A percentile compares a stretch with the other conserved stretches of the same genome.
These are phyloP conservation scores for Paramecium octaurelia DNA, from an alignment of 73 alveolate genomes.

Conservation along the genomic window DNA sequence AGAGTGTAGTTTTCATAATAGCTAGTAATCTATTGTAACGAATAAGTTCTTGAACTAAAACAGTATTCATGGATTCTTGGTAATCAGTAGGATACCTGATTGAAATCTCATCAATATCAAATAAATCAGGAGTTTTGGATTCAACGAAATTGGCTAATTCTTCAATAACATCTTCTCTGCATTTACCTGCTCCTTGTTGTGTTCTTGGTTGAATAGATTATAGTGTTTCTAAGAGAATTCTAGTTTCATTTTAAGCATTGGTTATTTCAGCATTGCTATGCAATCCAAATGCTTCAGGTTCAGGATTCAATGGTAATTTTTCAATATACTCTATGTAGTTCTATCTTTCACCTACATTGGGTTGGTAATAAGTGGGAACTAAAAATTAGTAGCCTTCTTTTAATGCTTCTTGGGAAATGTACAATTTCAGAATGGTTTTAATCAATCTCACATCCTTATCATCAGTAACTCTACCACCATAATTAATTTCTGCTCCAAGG, in stretches of 20 bases:
- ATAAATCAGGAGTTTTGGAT: conserved; percentile 90
- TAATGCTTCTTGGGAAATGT: conserved; percentile 89
- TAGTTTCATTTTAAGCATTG: conserved; percentile 95
- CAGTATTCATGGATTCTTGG: conserved; percentile 98
- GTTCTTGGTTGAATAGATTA: conserved; percentile 95
- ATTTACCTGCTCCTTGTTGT: conserved; percentile 90
- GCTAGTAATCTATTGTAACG: conserved; percentile 90
- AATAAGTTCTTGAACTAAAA: conserved; percentile 93
- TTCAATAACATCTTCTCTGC: conserved; percentile 92
- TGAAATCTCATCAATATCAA: conserved; percentile 93
- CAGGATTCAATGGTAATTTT: conserved; percentile 94
- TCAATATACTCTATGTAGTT: conserved; percentile 96
- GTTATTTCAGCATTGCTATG: conserved; percentile 99
- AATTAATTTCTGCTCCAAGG: conserved; percentile 93
- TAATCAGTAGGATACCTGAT: conserved; percentile 96
- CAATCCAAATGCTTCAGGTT: conserved; percentile 99
- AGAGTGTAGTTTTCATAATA: conserved; percentile 86
- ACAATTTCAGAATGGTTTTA: conserved; percentile 93
- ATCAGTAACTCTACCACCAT: conserved; percentile 99
- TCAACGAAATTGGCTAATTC: conserved; percentile 85
- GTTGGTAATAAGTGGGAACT: conserved; percentile 81
- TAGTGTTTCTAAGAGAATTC: conserved; percentile 89
- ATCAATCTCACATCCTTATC: conserved; percentile 89
- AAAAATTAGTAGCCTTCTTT: conserved; percentile 72
- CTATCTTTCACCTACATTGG: conserved; percentile 95